phyloP scores from a whole-genome alignment of 176 grass and related monocot species.

The Leersia perrieri region DNA sequence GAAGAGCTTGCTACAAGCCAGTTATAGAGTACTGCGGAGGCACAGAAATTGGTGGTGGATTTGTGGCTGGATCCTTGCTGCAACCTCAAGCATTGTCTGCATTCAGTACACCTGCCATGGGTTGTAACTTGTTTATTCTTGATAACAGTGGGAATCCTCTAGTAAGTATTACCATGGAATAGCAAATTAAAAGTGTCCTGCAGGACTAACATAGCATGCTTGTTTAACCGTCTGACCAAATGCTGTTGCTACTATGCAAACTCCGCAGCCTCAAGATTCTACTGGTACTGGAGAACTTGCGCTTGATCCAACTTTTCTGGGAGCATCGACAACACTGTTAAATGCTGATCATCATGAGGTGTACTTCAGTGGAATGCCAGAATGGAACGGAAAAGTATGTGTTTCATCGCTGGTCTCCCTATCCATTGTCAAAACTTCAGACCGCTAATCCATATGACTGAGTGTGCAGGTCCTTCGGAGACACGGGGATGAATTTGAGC shows the following conservation, averaged over 20 bases:
- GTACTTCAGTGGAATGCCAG: constrained; percentile 90
- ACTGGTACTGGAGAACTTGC: constrained; percentile 80
- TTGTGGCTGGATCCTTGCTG: constrained; percentile 76
- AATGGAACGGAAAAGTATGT: constrained; percentile 66
- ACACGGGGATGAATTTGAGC: constrained; percentile 94
- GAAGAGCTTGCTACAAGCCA: constrained; percentile 94
- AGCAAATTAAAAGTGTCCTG: background rate
- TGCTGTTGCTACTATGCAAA: background rate
- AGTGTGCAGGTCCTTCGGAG: constrained; percentile 69
- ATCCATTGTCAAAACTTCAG: background rate
- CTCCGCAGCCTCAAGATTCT: constrained; percentile 54
- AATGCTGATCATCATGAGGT: constrained; percentile 88
- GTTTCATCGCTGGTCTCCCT: background rate
- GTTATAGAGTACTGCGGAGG: constrained; percentile 96
- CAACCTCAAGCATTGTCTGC: constrained; percentile 89
- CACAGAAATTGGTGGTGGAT: constrained; percentile 90
- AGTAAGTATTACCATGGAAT: constrained; percentile 48
- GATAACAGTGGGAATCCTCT: constrained; percentile 56
- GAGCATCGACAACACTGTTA: constrained; percentile 75
- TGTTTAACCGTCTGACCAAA: constrained; percentile 5
- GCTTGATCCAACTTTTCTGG: constrained; percentile 82
- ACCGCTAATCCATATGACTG: constrained; percentile 31
- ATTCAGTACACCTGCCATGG: constrained; percentile 92
- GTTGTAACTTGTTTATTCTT: constrained; percentile 86
- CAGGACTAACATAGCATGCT: background rate